These are phyloP conservation scores for Ligustrum vulgare DNA, from an alignment of 257 asterid species.

Conservation along the genomic window DNA sequence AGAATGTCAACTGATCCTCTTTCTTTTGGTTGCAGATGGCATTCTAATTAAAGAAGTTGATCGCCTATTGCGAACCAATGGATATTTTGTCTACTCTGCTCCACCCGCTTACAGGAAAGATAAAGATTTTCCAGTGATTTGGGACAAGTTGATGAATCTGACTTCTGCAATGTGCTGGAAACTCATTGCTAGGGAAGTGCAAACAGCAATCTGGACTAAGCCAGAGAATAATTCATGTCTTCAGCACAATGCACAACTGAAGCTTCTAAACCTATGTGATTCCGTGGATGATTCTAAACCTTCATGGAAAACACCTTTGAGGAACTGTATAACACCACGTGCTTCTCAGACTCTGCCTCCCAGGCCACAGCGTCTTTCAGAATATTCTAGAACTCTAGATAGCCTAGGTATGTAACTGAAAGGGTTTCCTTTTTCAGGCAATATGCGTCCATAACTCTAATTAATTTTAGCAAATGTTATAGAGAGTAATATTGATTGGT, in stretches of 20 bases:
- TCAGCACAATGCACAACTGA: slow-evolving; percentile 50
- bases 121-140: slow-evolving; percentile 76
- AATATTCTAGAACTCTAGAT: slow-evolving; percentile 60
- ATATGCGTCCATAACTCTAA: neutral
- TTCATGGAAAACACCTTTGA: slow-evolving; percentile 61
- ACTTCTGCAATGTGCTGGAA: slow-evolving; percentile 98
- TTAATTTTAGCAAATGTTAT: neutral
- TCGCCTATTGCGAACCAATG: slow-evolving; percentile 71
- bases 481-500: neutral
- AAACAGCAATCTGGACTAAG: slow-evolving; percentile 90
- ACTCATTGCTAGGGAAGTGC: slow-evolving; percentile 83
- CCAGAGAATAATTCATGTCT: slow-evolving; percentile 63
- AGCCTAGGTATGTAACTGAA: slow-evolving; percentile 48
- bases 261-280: slow-evolving; percentile 59
- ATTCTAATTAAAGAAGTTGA: slow-evolving; percentile 81
- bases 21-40: slow-evolving; percentile 61
- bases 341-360: slow-evolving; percentile 52
- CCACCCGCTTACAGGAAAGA: slow-evolving; percentile 96
- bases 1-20: neutral
- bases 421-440: neutral
- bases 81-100: slow-evolving; percentile 90
- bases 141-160: slow-evolving; percentile 71
- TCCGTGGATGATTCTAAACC: slow-evolving; percentile 46
- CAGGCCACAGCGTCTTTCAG: slow-evolving; percentile 81
- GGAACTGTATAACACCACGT: slow-evolving; percentile 47